Percentiles rank a stretch among this genome's conserved stretches.
Conservation (phyloP, 192 early-diverging fungal species). For the Linnemannia zychae region DNA sequence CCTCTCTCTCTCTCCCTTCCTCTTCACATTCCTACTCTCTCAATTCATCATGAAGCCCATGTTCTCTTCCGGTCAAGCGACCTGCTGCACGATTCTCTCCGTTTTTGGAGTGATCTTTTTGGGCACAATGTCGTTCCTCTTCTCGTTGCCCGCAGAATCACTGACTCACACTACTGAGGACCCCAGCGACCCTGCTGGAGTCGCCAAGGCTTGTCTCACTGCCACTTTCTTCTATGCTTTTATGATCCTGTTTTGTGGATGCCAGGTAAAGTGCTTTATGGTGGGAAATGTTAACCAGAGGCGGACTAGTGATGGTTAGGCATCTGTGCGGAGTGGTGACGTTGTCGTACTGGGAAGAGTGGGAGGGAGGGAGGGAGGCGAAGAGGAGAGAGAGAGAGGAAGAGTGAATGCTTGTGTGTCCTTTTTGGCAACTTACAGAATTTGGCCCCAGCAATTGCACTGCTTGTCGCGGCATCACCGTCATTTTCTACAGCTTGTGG, state of each 20-base stretch:
- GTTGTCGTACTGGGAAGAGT: too few relatives aligned
- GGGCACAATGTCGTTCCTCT: constrained; percentile 58
- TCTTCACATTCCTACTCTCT: not conserved
- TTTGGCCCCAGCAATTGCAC: too few relatives aligned
- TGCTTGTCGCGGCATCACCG: too few relatives aligned
- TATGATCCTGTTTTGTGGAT: constrained; percentile 65
- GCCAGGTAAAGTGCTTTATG: constrained; percentile 66
- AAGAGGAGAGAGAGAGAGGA: too few relatives aligned
- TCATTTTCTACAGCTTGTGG: too few relatives aligned
- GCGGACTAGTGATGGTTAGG: not conserved
- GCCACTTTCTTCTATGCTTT: constrained; percentile 65
- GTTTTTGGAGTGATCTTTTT: constrained; percentile 66
- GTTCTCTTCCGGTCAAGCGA: constrained; percentile 60
- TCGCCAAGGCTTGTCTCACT: constrained; percentile 63
- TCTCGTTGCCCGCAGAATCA: constrained; percentile 60
- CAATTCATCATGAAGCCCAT: constrained; percentile 63
- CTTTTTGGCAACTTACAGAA: too few relatives aligned
- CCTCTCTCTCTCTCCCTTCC: not conserved
- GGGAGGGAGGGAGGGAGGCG: too few relatives aligned
- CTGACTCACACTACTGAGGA: constrained; percentile 62
- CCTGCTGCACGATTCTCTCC: constrained; percentile 62
- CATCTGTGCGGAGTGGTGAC: not conserved
- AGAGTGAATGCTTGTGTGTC: too few relatives aligned
- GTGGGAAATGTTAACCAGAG: too few relatives aligned
- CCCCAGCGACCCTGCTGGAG: constrained; percentile 60